These are phyloP conservation scores for Mycena kentingensis DNA, from an alignment of 768 basidiomycete genomes.

Conservation along the genomic window DNA sequence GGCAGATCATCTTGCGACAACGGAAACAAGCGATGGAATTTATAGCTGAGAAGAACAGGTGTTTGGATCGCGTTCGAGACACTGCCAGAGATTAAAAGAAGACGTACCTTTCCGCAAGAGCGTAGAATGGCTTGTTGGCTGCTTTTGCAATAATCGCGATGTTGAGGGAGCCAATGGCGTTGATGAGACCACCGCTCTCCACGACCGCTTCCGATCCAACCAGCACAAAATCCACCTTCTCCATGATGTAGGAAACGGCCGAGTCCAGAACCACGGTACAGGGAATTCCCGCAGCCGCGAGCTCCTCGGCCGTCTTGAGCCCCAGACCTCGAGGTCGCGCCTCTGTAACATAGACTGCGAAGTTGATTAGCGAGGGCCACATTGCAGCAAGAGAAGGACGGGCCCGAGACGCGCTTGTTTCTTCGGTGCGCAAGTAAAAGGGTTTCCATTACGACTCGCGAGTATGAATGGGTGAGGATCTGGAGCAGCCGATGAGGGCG, in stretches of 20 bases:
- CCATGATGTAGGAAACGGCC: conserved; percentile 96
- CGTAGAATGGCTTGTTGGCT: conserved; percentile 94
- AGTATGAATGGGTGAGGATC: conserved; percentile 98
- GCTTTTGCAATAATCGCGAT: conserved; percentile 96
- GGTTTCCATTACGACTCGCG: conserved; percentile 92
- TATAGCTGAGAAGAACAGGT: conserved; percentile 65
- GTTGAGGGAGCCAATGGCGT: conserved; percentile 93
- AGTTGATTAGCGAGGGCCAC: conserved; percentile 16
- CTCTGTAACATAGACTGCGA: conserved; percentile 91
- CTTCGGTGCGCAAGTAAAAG: conserved; percentile 85
- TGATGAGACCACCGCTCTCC: conserved; percentile 91
- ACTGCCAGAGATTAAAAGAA: conserved; percentile 22
- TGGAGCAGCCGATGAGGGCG: conserved; percentile 33
- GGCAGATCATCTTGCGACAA: conserved; percentile 89
- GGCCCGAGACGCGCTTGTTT: conserved; percentile 81
- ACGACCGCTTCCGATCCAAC: conserved; percentile 98
- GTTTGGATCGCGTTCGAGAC: conserved; percentile 23
- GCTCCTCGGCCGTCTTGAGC: conserved; percentile 87
- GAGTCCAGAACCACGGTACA: conserved; percentile 95
- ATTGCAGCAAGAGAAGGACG: conserved; percentile 19
- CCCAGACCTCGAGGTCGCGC: conserved; percentile 87
- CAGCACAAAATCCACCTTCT: conserved; percentile 91
- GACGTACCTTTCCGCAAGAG: conserved; percentile 81
- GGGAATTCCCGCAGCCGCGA: conserved; percentile 89
- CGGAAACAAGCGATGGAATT: conserved; percentile 95